Percentiles rank a stretch among this genome's conserved stretches.
Evolutionary conservation across 805 yeast species (phyloP).

Genomic region (Yarrowia sp.): DNA sequence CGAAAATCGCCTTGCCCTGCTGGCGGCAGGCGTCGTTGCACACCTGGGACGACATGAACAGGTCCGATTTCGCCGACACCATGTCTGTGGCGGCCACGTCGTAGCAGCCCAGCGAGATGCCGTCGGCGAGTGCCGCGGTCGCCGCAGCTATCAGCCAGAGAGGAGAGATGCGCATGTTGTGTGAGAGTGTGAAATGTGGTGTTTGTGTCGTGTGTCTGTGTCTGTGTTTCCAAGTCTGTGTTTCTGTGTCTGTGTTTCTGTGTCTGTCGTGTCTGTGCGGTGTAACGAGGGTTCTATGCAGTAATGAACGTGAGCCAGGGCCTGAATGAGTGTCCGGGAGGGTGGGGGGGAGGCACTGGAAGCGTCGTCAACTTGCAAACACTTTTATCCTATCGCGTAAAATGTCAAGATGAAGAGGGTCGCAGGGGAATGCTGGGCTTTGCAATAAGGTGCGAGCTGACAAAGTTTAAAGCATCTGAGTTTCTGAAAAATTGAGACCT

Average conservation of each 20-base stretch:
- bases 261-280: no score
- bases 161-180: conserved; percentile 12
- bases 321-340: conserved; percentile 45
- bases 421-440: conserved; percentile 35
- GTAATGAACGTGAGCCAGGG: no score
- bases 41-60: conserved; percentile 22
- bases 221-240: no score
- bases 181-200: neutral
- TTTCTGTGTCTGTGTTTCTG: no score
- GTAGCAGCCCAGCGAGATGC: conserved; percentile 29
- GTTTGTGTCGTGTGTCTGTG: neutral
- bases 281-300: no score
- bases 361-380: no score
- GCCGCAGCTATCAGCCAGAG: conserved; percentile 16
- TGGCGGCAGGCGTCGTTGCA: conserved; percentile 11
- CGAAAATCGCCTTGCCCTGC: conserved; percentile 24
- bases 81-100: conserved; percentile 11
- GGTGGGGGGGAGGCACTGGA: no score
- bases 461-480: neutral
- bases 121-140: conserved; percentile 25
- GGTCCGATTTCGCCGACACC: neutral
- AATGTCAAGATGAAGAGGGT: conserved; percentile 30
- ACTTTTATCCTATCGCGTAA: conserved; percentile 3
- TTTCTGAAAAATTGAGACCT: neutral
- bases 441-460: conserved; percentile 14